These are phyloP conservation scores for Diaporthe amygdali DNA, from an alignment of 2,329 filamentous ascomycete genomes.

Conservation along the genomic window DNA sequence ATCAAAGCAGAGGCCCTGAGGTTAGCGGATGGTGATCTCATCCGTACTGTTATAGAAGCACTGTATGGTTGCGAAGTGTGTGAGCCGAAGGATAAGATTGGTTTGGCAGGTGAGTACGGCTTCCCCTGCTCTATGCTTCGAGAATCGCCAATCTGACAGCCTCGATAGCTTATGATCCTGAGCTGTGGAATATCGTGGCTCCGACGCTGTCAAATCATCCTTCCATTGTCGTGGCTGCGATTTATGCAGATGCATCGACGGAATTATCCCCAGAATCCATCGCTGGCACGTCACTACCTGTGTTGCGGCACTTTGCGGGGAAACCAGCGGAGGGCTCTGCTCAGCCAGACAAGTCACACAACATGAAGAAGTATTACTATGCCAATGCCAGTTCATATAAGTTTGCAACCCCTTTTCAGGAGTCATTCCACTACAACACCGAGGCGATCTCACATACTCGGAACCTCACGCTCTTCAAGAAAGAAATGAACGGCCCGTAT, in stretches of 20 bases:
- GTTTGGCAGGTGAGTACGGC: conserved; percentile 18
- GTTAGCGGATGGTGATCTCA: background rate
- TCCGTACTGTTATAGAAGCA: conserved; percentile 7
- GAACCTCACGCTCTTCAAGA: conserved; percentile 69
- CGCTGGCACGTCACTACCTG: conserved; percentile 14
- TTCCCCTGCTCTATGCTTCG: background rate
- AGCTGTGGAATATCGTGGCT: conserved; percentile 17
- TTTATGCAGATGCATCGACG: conserved; percentile 19
- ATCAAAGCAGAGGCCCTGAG: conserved; percentile 18
- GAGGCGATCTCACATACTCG: conserved; percentile 65
- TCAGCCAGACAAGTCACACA: background rate
- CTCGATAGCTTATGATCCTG: conserved; percentile 21
- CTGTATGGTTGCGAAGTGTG: conserved; percentile 20
- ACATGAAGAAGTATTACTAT: conserved; percentile 21
- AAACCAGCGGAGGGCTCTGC: background rate
- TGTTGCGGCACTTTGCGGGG: conserved; percentile 22
- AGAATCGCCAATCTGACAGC: background rate
- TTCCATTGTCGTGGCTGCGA: conserved; percentile 17
- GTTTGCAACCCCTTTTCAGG: conserved; percentile 24
- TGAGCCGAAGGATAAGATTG: conserved; percentile 26
- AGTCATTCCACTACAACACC: conserved; percentile 31
- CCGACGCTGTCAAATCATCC: conserved; percentile 1
- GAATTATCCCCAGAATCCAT: background rate
- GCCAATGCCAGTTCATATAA: conserved; percentile 13
- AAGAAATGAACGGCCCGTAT: conserved; percentile 64